phyloP scores from a whole-genome alignment of 305 asterid species.

The Solanum hybrid region DNA sequence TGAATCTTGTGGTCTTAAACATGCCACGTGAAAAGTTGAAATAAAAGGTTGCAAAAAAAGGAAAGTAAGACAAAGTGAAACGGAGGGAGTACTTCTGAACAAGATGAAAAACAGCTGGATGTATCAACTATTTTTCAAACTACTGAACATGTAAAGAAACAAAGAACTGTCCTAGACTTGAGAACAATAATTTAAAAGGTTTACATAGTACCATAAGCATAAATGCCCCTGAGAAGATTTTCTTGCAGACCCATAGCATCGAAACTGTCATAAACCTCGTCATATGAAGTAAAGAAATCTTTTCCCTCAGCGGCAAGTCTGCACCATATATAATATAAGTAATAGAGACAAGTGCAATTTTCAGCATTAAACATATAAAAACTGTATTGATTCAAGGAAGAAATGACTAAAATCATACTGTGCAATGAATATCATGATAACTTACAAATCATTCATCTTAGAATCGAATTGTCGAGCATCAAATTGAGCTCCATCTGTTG shows the following conservation, averaged over 20 bases:
- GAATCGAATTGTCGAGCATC: conserved; percentile 9
- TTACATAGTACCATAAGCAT: conserved; percentile 35
- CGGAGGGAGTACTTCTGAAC: not conserved
- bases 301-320: conserved; percentile 43
- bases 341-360: not conserved
- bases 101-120: not conserved
- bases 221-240: conserved; percentile 54
- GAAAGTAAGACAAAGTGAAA: not conserved
- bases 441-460: conserved; percentile 10
- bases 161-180: not conserved
- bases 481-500: conserved; percentile 12
- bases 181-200: not conserved
- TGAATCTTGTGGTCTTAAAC: not conserved
- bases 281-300: conserved; percentile 50
- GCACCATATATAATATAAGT: not conserved
- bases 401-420: not conserved
- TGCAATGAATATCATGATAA: not conserved
- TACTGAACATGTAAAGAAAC: not conserved
- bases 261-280: conserved; percentile 46
- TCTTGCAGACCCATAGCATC: conserved; percentile 57
- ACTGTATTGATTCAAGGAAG: not conserved
- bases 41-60: not conserved
- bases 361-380: not conserved
- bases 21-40: not conserved
- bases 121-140: not conserved